Base-by-base conservation (phyloP, 2,329 filamentous ascomycete species). In the Cladosporium sp. region DNA sequence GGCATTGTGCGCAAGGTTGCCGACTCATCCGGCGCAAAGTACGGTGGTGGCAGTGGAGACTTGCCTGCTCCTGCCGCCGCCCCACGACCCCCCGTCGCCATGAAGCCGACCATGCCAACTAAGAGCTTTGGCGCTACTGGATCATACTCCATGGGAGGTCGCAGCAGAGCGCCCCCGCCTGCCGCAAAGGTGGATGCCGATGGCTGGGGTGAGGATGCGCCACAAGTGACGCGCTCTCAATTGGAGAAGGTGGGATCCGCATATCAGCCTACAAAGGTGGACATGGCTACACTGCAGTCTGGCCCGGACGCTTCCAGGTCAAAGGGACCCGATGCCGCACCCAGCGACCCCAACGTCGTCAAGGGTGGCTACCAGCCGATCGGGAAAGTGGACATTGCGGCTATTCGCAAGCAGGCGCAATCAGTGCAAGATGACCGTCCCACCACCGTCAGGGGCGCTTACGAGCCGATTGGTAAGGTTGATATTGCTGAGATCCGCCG, bases 361-460 rank as follows among this genome's bases (percentile, higher is more conserved):
- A 89, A 77, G 68, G 94, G 94, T 44, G 88, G 83, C 15, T 99
- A 99, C 74, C 91, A 97, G 72, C 94, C 94, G 19, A 79, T 99
- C 66, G 94, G 94, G 57, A 97, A 97, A 77, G 89, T 99, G n/a
- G 92, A 99, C 69, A 97, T 99, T 74, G 89, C 88, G 22, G 92
- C 91, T 36, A 88, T 99, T 64, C 85, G 94, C 62, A 76, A 86
- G 80, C 71, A 90, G 82, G 78, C 91, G 75, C 69, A 86, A 80
- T 78, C 86, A 78, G 66, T 79, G 72, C 70, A 81, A 45, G 91
- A 97, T 68, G 89, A 96, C 64, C 82, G 91, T 56, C 94, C 94
- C 3, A 83, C 88, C 1, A 83, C 85, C 4, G 90, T 97, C 19
- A 97, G 96, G 75, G 94, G 94, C 40, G 84, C 92, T 22, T 99